A percentile compares a stretch with the other conserved stretches of the same genome.
Evolutionary conservation across 768 basidiomycete species (phyloP).

Genomic region (Pseudohyphozyma bogoriensis): DNA sequence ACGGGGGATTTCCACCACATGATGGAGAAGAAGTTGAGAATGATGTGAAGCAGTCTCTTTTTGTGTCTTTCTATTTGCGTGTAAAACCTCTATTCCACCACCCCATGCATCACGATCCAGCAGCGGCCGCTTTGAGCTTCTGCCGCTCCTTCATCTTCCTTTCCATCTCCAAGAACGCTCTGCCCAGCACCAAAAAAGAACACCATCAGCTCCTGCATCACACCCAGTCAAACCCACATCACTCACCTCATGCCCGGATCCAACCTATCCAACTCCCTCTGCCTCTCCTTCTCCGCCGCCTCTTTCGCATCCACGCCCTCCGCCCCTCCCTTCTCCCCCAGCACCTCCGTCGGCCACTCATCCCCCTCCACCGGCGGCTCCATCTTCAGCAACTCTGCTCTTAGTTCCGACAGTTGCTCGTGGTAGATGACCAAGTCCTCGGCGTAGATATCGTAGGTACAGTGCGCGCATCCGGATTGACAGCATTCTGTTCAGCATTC

Average conservation of each 20-base stretch:
- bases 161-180: conserved; percentile 1
- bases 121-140: neutral
- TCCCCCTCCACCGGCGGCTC: neutral
- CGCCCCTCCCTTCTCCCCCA: neutral
- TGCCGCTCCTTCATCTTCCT: neutral
- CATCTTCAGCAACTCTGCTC: neutral
- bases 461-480: conserved; percentile 89
- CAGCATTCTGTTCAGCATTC: conserved; percentile 60
- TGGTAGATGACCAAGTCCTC: conserved; percentile 43
- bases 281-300: neutral
- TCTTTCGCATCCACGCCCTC: neutral
- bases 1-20: conserved; percentile 52
- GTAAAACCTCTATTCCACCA: no score
- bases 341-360: neutral
- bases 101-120: no score
- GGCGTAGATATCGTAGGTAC: conserved; percentile 79
- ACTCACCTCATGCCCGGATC: neutral
- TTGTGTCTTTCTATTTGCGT: no score
- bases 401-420: neutral
- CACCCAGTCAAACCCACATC: neutral
- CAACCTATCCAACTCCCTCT: neutral
- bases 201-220: neutral
- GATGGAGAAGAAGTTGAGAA: conserved; percentile 51
- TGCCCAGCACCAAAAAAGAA: neutral
- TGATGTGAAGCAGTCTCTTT: conserved; percentile 11